phyloP scores from a whole-genome alignment of 2,329 filamentous ascomycete species.

The Sphaerostilbella broomeana region DNA sequence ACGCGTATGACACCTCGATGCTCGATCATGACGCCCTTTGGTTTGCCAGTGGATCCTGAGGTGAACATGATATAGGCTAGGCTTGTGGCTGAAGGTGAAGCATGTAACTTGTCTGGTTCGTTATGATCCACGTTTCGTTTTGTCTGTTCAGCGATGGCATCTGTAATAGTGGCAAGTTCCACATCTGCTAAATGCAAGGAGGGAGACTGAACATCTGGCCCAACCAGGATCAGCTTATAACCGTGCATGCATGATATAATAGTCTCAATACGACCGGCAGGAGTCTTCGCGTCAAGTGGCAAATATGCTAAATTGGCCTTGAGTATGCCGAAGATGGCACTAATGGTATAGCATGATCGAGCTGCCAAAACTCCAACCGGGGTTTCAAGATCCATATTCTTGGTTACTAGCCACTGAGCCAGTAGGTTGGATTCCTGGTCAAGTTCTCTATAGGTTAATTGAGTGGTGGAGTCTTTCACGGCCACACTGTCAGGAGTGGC shows the following conservation, averaged over 20 bases:
- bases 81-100: background rate
- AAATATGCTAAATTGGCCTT: slow-evolving; percentile 23
- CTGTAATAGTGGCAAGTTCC: slow-evolving; percentile 11
- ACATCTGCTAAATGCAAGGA: slow-evolving; percentile 3
- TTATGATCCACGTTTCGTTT: background rate
- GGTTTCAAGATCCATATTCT: slow-evolving; percentile 10
- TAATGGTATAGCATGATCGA: slow-evolving; percentile 17
- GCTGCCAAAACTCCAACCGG: slow-evolving; percentile 17
- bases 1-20: slow-evolving; percentile 3
- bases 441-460: slow-evolving; percentile 19
- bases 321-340: slow-evolving; percentile 20
- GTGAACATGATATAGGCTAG: slow-evolving; percentile 8
- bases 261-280: slow-evolving; percentile 15
- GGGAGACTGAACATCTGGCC: slow-evolving; percentile 5
- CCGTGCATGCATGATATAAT: slow-evolving; percentile 15
- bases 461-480: slow-evolving; percentile 13
- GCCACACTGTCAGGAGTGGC: slow-evolving; percentile 13
- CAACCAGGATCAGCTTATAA: slow-evolving; percentile 15
- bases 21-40: slow-evolving; percentile 6
- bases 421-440: slow-evolving; percentile 16
- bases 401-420: slow-evolving; percentile 13
- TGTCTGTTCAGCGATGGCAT: slow-evolving; percentile 35
- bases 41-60: slow-evolving; percentile 3
- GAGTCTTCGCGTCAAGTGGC: slow-evolving; percentile 19
- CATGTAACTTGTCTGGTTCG: no score